Evolutionary conservation across 1,139 yeast species (phyloP).

Genomic region (Saccharomyces uvarum): DNA sequence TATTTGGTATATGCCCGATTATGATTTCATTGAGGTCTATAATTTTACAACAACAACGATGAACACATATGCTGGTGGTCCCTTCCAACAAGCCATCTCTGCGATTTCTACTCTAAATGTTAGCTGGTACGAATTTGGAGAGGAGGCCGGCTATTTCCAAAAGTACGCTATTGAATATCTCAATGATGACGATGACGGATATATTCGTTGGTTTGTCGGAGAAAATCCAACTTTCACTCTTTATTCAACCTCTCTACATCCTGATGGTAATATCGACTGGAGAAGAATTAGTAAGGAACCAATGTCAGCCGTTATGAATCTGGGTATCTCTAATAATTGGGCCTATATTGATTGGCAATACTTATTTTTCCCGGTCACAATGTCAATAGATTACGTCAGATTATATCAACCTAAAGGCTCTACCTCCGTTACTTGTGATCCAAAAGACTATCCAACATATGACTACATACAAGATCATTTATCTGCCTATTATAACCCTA

Average conservation of each 20-base stretch:
- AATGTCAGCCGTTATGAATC: conserved; percentile 68
- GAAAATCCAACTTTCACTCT: conserved; percentile 57
- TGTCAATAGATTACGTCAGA: conserved; percentile 70
- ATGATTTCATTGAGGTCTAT: conserved; percentile 57
- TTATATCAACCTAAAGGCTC: conserved; percentile 61
- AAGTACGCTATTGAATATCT: conserved; percentile 69
- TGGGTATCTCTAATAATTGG: conserved; percentile 79
- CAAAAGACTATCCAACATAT: conserved; percentile 60
- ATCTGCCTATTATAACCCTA: conserved; percentile 54
- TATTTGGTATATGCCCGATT: conserved; percentile 79
- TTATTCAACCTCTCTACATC: conserved; percentile 56
- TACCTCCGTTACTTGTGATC: conserved; percentile 62
- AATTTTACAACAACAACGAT: conserved; percentile 56
- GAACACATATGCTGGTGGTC: conserved; percentile 78
- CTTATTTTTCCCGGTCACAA: conserved; percentile 56
- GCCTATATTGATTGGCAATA: conserved; percentile 74
- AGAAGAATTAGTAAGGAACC: conserved; percentile 76
- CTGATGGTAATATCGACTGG: conserved; percentile 77
- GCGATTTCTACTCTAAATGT: conserved; percentile 63
- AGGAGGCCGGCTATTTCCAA: conserved; percentile 47
- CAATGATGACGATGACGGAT: conserved; percentile 59
- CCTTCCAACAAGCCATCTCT: conserved; percentile 77
- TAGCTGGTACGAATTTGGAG: conserved; percentile 67
- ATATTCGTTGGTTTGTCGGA: conserved; percentile 78
- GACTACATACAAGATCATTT: conserved; percentile 62